These are phyloP conservation scores for Termitomyces sp. DNA, from an alignment of 768 basidiomycete species.

Conservation along the genomic window DNA sequence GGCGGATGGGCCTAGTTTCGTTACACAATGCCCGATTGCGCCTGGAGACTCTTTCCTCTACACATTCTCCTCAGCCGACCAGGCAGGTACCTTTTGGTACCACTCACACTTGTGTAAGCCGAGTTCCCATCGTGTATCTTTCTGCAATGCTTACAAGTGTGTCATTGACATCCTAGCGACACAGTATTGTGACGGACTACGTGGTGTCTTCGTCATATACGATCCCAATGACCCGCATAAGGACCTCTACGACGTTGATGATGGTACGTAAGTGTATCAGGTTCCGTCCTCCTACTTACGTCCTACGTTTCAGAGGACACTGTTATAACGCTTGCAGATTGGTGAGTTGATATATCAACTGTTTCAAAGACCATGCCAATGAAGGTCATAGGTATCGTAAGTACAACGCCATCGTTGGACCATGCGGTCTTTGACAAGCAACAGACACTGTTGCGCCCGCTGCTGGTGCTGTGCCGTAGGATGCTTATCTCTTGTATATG, in stretches of 20 bases:
- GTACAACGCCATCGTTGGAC: conserved; percentile 9
- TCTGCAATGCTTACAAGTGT: conserved; percentile 16
- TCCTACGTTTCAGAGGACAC: conserved; percentile 30
- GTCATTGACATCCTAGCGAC: conserved; percentile 22
- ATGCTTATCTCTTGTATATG: background rate
- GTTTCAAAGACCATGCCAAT: background rate
- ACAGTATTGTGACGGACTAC: conserved; percentile 46
- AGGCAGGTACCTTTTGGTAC: conserved; percentile 28
- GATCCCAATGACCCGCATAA: conserved; percentile 29
- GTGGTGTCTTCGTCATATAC: conserved; percentile 32
- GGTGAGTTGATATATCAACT: conserved; percentile 17
- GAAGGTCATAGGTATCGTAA: conserved; percentile 20
- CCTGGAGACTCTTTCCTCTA: conserved; percentile 34
- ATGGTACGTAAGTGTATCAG: conserved; percentile 19
- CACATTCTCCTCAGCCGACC: conserved; percentile 22
- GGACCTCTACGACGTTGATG: conserved; percentile 20
- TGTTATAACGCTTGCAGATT: conserved; percentile 36
- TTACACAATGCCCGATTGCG: conserved; percentile 39
- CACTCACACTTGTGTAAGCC: conserved; percentile 24
- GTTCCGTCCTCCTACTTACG: background rate
- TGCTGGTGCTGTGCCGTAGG: background rate
- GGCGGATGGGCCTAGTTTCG: conserved; percentile 30
- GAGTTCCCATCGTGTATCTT: conserved; percentile 1
- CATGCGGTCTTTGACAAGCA: background rate
- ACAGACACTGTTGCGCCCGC: background rate